phyloP scores from a whole-genome alignment of 2,329 filamentous ascomycete genomes.

The Colletotrichum tabaci region DNA sequence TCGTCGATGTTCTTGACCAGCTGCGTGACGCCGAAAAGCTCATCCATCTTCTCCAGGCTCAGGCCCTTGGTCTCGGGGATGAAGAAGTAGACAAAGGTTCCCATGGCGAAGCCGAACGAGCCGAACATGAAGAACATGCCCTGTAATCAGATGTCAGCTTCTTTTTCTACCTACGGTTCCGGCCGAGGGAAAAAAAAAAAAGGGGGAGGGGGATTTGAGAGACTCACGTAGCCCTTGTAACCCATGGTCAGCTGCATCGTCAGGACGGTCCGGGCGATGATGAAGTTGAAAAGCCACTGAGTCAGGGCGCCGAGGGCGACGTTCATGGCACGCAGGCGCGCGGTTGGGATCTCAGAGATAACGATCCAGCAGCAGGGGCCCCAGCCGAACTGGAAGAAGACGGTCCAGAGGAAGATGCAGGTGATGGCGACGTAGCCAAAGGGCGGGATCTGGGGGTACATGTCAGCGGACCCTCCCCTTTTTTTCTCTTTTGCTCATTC shows the following conservation, averaged over 20 bases:
- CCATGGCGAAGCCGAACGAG: slow-evolving; percentile 76
- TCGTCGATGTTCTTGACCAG: slow-evolving; percentile 51
- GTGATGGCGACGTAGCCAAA: slow-evolving; percentile 80
- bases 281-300: slow-evolving; percentile 83
- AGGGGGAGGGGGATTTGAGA: background rate
- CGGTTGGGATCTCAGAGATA: slow-evolving; percentile 78
- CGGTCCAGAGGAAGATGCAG: slow-evolving; percentile 81
- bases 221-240: slow-evolving; percentile 57
- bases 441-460: slow-evolving; percentile 64
- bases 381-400: slow-evolving; percentile 79
- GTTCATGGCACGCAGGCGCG: slow-evolving; percentile 75
- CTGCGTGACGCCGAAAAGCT: slow-evolving; percentile 74
- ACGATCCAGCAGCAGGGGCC: slow-evolving; percentile 82
- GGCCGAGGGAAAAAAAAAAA: no score
- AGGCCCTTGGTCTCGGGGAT: slow-evolving; percentile 80
- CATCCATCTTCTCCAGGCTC: slow-evolving; percentile 75
- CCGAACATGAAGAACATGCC: slow-evolving; percentile 80
- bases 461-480: background rate
- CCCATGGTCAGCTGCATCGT: slow-evolving; percentile 75
- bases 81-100: slow-evolving; percentile 76
- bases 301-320: slow-evolving; percentile 78
- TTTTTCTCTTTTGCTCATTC: no score
- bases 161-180: no score
- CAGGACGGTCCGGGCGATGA: slow-evolving; percentile 77
- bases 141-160: slow-evolving; percentile 44